A percentile compares a stretch with the other conserved stretches of the same genome.
These are phyloP conservation scores for Aspergillus sergii DNA, from an alignment of 2,329 filamentous ascomycete species.

Conservation along the genomic window DNA sequence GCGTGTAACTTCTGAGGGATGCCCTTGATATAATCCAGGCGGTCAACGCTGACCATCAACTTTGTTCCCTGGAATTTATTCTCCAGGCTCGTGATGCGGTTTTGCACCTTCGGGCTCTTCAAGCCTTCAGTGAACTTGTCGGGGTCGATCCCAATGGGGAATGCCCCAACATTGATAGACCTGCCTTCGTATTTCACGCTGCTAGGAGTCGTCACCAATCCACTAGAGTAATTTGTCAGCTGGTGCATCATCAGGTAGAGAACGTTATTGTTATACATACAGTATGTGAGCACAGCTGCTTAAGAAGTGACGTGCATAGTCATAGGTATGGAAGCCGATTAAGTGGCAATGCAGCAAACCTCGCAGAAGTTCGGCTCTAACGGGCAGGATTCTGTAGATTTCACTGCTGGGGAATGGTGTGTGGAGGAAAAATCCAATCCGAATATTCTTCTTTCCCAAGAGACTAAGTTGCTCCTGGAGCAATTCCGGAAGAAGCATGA, in stretches of 20 bases:
- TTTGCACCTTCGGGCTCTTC: constrained; percentile 76
- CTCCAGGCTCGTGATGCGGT: constrained; percentile 77
- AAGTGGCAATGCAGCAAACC: constrained; percentile 88
- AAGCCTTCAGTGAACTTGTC: constrained; percentile 90
- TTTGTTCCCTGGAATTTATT: constrained; percentile 92
- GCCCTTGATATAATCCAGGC: constrained; percentile 96
- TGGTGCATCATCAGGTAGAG: constrained; percentile 10
- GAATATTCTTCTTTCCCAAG: constrained; percentile 76
- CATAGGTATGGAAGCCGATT: constrained; percentile 95
- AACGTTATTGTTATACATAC: constrained; percentile 43
- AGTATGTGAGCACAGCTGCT: constrained; percentile 90
- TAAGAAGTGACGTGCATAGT: constrained; percentile 91
- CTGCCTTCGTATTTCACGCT: constrained; percentile 85
- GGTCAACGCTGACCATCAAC: constrained; percentile 91
- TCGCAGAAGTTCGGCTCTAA: constrained; percentile 79
- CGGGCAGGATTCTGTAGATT: constrained; percentile 90
- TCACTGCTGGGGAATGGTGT: constrained; percentile 94
- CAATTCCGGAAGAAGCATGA: constrained; percentile 93
- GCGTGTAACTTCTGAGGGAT: constrained; percentile 94
- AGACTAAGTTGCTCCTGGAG: constrained; percentile 80
- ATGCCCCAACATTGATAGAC: constrained; percentile 84
- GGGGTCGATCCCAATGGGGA: constrained; percentile 93
- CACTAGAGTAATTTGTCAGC: constrained; percentile 28
- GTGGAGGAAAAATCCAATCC: constrained; percentile 95
- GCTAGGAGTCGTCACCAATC: constrained; percentile 73